phyloP scores from a whole-genome alignment of 2,329 filamentous ascomycete species.

The Hypoxylon sp. region DNA sequence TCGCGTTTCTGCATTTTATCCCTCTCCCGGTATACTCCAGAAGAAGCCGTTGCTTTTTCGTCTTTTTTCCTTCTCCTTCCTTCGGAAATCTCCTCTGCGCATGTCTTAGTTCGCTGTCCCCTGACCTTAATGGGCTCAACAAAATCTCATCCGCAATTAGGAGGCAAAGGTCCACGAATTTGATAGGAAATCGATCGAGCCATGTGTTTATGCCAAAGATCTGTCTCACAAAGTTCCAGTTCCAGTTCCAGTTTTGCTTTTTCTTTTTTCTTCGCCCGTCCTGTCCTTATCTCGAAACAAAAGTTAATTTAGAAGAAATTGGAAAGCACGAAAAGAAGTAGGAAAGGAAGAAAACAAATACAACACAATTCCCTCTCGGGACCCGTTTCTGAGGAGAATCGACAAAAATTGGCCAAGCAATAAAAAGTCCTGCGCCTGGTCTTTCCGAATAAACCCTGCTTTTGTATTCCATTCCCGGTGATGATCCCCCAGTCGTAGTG shows the following conservation, averaged over 20 bases:
- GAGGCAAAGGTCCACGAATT: constrained; percentile 26
- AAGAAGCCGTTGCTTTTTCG: constrained; percentile 26
- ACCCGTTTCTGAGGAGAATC: constrained; percentile 24
- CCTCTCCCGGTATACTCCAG: constrained; percentile 5
- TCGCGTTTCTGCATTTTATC: constrained; percentile 26
- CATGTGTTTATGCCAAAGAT: constrained; percentile 23
- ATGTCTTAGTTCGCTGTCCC: constrained; percentile 22
- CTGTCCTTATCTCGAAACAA: neutral
- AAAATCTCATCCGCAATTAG: constrained; percentile 31
- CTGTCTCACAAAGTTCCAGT: constrained; percentile 12
- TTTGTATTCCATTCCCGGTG: constrained; percentile 38
- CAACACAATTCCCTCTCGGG: constrained; percentile 26
- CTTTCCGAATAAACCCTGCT: constrained; percentile 31
- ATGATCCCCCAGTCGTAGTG: constrained; percentile 39
- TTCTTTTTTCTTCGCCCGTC: constrained; percentile 3
- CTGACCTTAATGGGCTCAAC: constrained; percentile 26
- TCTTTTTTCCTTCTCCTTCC: constrained; percentile 1
- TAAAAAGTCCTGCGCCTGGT: constrained; percentile 41
- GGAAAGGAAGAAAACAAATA: constrained; percentile 6
- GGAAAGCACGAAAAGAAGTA: constrained; percentile 21
- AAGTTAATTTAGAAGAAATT: constrained; percentile 13
- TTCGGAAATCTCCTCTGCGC: constrained; percentile 7
- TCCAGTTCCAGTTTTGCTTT: constrained; percentile 17
- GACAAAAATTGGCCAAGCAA: constrained; percentile 25
- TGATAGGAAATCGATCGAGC: constrained; percentile 29